A percentile compares a stretch with the other conserved stretches of the same genome.
Conservation (phyloP, 345 rosid genomes). For the Hibiscus trionum region DNA sequence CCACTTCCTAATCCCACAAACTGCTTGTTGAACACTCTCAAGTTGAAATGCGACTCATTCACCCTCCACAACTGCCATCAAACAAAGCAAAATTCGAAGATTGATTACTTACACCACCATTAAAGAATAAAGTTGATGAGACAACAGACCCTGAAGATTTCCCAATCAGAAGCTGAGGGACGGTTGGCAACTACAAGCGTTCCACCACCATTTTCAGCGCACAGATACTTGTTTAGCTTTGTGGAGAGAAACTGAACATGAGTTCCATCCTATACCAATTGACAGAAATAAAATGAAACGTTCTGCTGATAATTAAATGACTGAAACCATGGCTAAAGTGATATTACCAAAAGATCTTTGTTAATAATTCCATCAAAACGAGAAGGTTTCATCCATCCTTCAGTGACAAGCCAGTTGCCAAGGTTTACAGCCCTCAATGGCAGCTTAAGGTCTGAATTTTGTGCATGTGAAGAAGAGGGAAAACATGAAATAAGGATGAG, state of each 20-base stretch:
- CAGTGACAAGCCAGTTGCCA: slow-evolving; percentile 35
- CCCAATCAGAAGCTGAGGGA: slow-evolving; percentile 22
- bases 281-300: neutral
- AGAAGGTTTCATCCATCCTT: slow-evolving; percentile 33
- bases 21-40: slow-evolving; percentile 19
- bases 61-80: slow-evolving; percentile 24
- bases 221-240: slow-evolving; percentile 20
- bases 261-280: slow-evolving; percentile 30
- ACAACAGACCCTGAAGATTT: slow-evolving; percentile 29
- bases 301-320: neutral
- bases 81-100: neutral
- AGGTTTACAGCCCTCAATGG: slow-evolving; percentile 30
- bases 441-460: neutral
- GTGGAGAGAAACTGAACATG: slow-evolving; percentile 28
- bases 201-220: slow-evolving; percentile 28
- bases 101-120: too few species aligned
- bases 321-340: neutral
- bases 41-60: slow-evolving; percentile 4
- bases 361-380: slow-evolving; percentile 27
- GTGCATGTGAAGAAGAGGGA: slow-evolving; percentile 10
- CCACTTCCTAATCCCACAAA: slow-evolving; percentile 37
- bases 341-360: slow-evolving; percentile 30
- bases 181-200: slow-evolving; percentile 19
- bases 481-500: neutral
- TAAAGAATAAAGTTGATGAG: neutral